Base-by-base conservation (phyloP, 305 asterid species). In the Plantago lanceolata region DNA sequence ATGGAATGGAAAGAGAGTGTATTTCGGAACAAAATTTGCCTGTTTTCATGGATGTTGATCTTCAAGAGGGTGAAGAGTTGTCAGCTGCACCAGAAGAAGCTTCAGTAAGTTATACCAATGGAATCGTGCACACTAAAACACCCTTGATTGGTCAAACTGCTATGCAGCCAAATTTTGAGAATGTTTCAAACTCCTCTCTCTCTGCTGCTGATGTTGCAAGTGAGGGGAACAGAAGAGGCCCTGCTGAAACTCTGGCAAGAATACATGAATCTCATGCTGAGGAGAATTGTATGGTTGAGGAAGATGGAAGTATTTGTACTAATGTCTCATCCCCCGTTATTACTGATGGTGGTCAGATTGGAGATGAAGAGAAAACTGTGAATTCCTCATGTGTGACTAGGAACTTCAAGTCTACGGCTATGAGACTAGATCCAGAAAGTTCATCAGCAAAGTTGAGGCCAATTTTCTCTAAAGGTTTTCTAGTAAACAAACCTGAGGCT, bases 401-500 rank as follows among this genome's bases (percentile, higher is more conserved):
- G 59, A 72, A 69, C 37, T 74, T 52, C 8, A 62, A 65, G 53
- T 31, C 17, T 35, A 74, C 64, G 49, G 72, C 57, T 58, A 31
- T 12, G 64, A 59, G 6, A 37, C 40, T 48, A 59, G 59, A 26
- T 19, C 64, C 2, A 29, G 33, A n/a, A 53, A 67, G 56, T 20
- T 52, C 84, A 45, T 50, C 71, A 24, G 67, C 64, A 33, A 85
- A 81, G 73, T 53, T 35, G 17, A 87, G 81, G 74, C 97, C 95
- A 19, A 70, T 81, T 51, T 73, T 89, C 31, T 31, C 72, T 62
- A 82, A 79, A 40, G 96, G 96, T 28, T 89, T 86, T 77, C 93
- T 84, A 53, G 84, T 70, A 31, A 89, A 77, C 63, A 74, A 58
- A 20, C 73, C 11, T 33, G 11, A 33, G 6, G 40, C 40, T 33